Percentiles rank a stretch among this genome's conserved stretches.
Conservation (phyloP, 257 asterid genomes). For the Solanum neorickii region DNA sequence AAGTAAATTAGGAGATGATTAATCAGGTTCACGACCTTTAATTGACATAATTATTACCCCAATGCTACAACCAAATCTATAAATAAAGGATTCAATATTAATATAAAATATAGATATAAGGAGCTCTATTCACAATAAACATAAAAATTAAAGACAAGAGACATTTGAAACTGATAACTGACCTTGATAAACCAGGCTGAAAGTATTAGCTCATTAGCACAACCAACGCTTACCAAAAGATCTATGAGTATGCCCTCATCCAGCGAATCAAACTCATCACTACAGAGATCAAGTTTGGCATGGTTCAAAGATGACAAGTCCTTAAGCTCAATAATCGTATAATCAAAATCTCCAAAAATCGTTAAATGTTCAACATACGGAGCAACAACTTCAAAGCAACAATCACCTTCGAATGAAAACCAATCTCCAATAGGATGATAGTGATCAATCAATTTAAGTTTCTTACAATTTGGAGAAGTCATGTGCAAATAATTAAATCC, state of each 20-base stretch:
- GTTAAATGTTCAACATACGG: not conserved
- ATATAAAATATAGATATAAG: not conserved
- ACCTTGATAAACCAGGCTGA: not conserved
- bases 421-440: not conserved
- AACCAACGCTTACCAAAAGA: not conserved
- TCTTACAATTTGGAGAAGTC: not conserved
- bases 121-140: not conserved
- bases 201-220: not conserved
- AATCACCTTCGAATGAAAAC: not conserved
- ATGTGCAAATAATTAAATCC: not conserved
- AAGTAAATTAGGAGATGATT: not conserved
- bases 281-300: not conserved
- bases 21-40: not conserved
- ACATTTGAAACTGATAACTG: not conserved
- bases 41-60: not conserved
- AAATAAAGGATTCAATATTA: not conserved
- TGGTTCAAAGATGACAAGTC: not conserved
- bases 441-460: not conserved
- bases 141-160: not conserved
- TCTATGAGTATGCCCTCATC: not conserved
- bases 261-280: not conserved
- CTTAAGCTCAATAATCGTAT: not conserved
- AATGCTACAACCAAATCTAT: not conserved
- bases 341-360: not conserved
- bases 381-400: not conserved